Evolutionary conservation across 129 eudicot species (phyloP).

Genomic region (Solidago caesia): DNA sequence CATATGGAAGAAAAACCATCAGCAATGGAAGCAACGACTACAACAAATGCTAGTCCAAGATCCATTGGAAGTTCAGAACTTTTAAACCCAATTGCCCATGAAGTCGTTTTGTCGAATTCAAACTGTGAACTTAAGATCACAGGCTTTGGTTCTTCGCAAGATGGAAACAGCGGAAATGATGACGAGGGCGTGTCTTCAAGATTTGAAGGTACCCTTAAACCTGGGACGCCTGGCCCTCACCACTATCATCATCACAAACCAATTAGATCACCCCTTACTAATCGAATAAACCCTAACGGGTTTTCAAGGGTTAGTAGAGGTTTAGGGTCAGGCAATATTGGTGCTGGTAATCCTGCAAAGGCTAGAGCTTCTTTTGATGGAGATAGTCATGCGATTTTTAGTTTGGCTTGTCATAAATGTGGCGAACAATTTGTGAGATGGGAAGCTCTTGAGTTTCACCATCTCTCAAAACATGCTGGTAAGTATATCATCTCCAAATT

Average conservation of each 20-base stretch:
- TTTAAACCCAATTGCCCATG: constrained; percentile 70
- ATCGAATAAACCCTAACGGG: constrained; percentile 28
- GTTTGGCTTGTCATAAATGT: constrained; percentile 66
- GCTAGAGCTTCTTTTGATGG: constrained; percentile 50
- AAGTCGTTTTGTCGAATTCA: constrained; percentile 61
- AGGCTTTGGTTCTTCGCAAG: constrained; percentile 42
- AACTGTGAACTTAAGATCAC: constrained; percentile 68
- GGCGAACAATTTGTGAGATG: constrained; percentile 71
- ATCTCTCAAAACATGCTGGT: constrained; percentile 94
- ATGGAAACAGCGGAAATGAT: constrained; percentile 30
- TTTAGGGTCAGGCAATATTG: constrained; percentile 39
- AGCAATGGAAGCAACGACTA: constrained; percentile 22
- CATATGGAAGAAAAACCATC: constrained; percentile 58
- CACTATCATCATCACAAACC: constrained; percentile 36
- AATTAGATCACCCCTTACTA: constrained; percentile 30
- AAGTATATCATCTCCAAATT: not conserved
- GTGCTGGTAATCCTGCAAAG: constrained; percentile 31
- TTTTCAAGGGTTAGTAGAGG: constrained; percentile 40
- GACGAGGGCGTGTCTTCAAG: constrained; percentile 35
- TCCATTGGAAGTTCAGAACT: constrained; percentile 81
- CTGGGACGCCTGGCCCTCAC: constrained; percentile 79
- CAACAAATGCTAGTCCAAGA: constrained; percentile 65
- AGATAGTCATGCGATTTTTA: constrained; percentile 39
- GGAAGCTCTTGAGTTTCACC: constrained; percentile 81
- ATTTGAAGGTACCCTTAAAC: constrained; percentile 60